A percentile compares a stretch with the other conserved stretches of the same genome.
Evolutionary conservation across 1,284 basidiomycete genomes (phyloP).

Genomic region (Puccinia brachypodii): DNA sequence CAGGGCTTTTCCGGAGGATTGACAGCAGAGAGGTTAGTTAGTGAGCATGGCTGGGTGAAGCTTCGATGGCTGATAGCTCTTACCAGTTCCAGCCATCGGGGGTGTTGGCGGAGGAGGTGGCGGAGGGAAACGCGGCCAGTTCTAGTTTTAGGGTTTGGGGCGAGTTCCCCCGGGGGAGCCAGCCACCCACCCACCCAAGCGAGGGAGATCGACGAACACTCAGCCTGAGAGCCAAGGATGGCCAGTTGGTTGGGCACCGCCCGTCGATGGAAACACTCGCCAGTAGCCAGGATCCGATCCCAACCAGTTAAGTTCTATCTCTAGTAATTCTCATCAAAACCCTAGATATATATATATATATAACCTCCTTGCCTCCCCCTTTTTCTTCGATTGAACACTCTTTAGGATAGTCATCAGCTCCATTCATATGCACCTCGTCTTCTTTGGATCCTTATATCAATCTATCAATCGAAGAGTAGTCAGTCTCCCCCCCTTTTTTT

Average conservation of each 20-base stretch:
- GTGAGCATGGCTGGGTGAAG: not conserved
- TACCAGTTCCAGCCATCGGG: not conserved
- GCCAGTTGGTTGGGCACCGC: not conserved
- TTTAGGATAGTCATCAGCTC: conserved; percentile 11
- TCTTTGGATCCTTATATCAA: conserved; percentile 32
- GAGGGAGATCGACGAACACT: not conserved
- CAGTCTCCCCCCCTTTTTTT: not conserved
- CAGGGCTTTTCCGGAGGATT: not conserved
- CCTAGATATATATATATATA: not conserved
- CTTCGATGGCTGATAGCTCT: not conserved
- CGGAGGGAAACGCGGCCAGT: not conserved
- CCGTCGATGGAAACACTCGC: too few species aligned
- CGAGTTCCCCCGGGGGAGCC: not conserved
- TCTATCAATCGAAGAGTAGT: conserved; percentile 35
- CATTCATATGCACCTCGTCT: not conserved
- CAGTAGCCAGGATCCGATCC: too few species aligned
- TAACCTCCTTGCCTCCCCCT: not conserved
- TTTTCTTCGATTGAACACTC: not conserved
- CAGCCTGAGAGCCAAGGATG: not conserved
- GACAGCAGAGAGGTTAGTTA: not conserved
- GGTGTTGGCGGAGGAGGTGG: not conserved
- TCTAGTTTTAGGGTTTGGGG: not conserved
- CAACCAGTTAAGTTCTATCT: conserved; percentile 9
- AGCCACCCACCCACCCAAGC: not conserved
- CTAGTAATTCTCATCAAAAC: not conserved